Base-by-base conservation (phyloP, 345 rosid species). In the Bruguiera sexangula region DNA sequence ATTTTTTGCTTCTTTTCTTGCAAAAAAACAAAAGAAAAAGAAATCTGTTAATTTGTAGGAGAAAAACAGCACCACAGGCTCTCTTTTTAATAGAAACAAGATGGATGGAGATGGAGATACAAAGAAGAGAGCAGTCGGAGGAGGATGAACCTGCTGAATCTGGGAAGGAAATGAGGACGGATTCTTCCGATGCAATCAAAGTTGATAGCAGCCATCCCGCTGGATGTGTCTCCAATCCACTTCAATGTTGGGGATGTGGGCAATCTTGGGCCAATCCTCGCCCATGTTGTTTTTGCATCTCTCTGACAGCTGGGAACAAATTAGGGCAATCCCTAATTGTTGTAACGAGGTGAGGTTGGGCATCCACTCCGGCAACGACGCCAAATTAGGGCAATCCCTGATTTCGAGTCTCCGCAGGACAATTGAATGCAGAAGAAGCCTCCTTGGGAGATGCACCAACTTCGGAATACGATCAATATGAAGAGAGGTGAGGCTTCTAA, bases 291-390 rank as follows among this genome's bases (percentile, higher is more conserved):
- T 60, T 2, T 30, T 9, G 32, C 66, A 66, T 60, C 36, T 10
- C 53, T 19, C 24, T 36, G 16, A 22, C 20, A 67, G 60, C 8
- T 53, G 32, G 22, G 63, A 32, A 54, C 72, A 73, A 0, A 5
- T 0, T 24, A 24, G 24, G 0, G 0, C 0, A 27, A 73, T 34
- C 1, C 0, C 2, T 55, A 73, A 36, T 4, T 26, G 0, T 3
- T 60, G 22, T 29, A 73, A 26, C 4, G 46, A 13, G 1, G 69
- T 46, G 52, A 72, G 65, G 60, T 72, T 65, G 58, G 27, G n/a
- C 22, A 66, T 73, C 71, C 76, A 73, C 3, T 60, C 63, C 3
- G 71, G 71, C 18, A 67, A 52, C 37, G 62, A n/a, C 30, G 0
- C 48, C 68, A 76, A 48, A 60, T 20, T 31, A 3, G n/a, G 18